phyloP scores from a whole-genome alignment of 2,329 filamentous ascomycete genomes.

The Torrubiellomyces zombiae region DNA sequence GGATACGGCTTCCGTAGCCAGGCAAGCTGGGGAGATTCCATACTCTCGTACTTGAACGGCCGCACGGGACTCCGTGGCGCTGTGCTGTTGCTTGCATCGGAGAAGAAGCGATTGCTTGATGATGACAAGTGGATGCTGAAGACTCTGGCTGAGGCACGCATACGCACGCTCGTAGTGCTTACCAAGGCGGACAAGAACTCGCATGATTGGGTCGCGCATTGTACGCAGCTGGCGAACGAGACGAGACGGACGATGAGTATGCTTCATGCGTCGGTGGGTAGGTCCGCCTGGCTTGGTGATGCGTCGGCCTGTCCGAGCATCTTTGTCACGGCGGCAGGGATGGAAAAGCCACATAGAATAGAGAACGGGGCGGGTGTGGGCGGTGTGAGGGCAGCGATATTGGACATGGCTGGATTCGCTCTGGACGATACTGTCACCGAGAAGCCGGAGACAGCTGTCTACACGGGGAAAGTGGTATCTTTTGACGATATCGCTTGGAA shows the following conservation, averaged over 20 bases:
- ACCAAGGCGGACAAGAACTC: conserved; percentile 39
- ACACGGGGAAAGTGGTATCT: conserved; percentile 19
- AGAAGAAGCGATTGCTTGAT: conserved; percentile 29
- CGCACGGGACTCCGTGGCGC: conserved; percentile 32
- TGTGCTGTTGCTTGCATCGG: conserved; percentile 34
- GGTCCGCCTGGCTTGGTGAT: conserved; percentile 13
- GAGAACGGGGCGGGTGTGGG: conserved; percentile 21
- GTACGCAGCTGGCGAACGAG: conserved; percentile 10
- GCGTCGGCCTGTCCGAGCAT: conserved; percentile 14
- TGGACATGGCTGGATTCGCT: conserved; percentile 23
- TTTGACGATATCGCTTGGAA: conserved; percentile 23
- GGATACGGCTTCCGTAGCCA: conserved; percentile 31
- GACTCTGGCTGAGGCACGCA: conserved; percentile 26
- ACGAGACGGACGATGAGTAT: conserved; percentile 12
- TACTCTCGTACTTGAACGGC: conserved; percentile 31
- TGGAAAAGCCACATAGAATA: conserved; percentile 13
- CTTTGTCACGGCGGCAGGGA: conserved; percentile 21
- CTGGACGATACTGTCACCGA: conserved; percentile 15
- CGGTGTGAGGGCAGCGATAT: conserved; percentile 20
- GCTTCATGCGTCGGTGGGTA: conserved; percentile 8
- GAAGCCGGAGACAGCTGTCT: conserved; percentile 17
- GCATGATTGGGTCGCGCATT: conserved; percentile 12
- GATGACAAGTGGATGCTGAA: conserved; percentile 30
- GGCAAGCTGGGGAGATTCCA: conserved; percentile 33
- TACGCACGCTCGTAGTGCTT: conserved; percentile 31